Conservation (phyloP, 1,284 basidiomycete species). For the Anthracocystis panici-leucophaei region DNA sequence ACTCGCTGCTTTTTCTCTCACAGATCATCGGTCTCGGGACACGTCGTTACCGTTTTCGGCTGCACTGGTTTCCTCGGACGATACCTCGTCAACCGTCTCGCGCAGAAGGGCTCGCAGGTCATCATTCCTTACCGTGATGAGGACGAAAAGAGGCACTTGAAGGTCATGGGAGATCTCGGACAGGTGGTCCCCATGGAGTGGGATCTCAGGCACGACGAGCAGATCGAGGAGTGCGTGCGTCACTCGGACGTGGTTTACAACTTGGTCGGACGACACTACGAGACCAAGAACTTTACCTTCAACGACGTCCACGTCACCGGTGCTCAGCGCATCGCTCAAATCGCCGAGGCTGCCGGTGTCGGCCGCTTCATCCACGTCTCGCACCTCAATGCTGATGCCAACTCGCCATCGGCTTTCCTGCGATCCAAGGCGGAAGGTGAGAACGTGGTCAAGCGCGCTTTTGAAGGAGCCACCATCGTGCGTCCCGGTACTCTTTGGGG, state of each 20-base stretch:
- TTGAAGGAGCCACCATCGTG: slow-evolving; percentile 89
- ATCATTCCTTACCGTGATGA: slow-evolving; percentile 96
- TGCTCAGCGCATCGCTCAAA: slow-evolving; percentile 77
- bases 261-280: slow-evolving; percentile 87
- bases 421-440: slow-evolving; percentile 91
- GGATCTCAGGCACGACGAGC: slow-evolving; percentile 86
- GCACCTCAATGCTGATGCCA: slow-evolving; percentile 87
- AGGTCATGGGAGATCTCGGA: slow-evolving; percentile 94
- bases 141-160: slow-evolving; percentile 90
- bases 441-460: slow-evolving; percentile 84
- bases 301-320: slow-evolving; percentile 83
- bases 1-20: not conserved
- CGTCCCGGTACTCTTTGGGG: slow-evolving; percentile 89
- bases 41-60: slow-evolving; percentile 95
- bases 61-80: slow-evolving; percentile 94
- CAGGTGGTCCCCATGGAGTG: slow-evolving; percentile 98
- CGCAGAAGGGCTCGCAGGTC: slow-evolving; percentile 92
- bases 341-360: slow-evolving; percentile 83
- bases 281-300: slow-evolving; percentile 91
- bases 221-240: slow-evolving; percentile 91
- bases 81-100: slow-evolving; percentile 79
- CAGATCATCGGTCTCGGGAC: slow-evolving; percentile 71
- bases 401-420: slow-evolving; percentile 87
- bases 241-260: slow-evolving; percentile 99
- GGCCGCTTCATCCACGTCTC: slow-evolving; percentile 92